Percentiles rank a stretch among this genome's conserved stretches.
phyloP scores from a whole-genome alignment of 2,329 filamentous ascomycete genomes.

The Penicillium sp. region DNA sequence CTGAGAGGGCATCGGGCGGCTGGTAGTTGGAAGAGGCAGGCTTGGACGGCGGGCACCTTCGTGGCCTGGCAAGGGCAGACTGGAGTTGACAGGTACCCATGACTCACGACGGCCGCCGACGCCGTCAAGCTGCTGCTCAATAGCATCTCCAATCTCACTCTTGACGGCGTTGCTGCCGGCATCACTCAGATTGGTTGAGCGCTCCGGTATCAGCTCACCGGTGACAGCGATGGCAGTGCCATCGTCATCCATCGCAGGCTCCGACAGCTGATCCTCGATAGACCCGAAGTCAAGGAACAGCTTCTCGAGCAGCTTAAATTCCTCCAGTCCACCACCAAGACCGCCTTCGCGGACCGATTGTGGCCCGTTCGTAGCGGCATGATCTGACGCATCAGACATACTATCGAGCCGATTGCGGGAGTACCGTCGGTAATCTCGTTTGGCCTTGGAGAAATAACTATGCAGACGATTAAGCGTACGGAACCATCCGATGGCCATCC shows the following conservation, averaged over 20 bases:
- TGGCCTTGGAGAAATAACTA: constrained; percentile 42
- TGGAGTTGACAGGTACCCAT: constrained; percentile 43
- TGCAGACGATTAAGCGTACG: constrained; percentile 44
- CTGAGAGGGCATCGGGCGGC: constrained; percentile 33
- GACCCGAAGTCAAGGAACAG: constrained; percentile 41
- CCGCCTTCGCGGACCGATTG: constrained; percentile 35
- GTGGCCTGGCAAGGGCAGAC: constrained; percentile 30
- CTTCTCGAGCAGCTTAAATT: constrained; percentile 44
- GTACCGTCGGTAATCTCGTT: constrained; percentile 37
- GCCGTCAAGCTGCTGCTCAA: constrained; percentile 32
- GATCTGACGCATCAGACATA: constrained; percentile 29
- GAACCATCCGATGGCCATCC: constrained; percentile 45
- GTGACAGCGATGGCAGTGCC: constrained; percentile 20
- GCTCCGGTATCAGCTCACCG: constrained; percentile 28
- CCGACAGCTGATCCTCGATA: constrained; percentile 40
- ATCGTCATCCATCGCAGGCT: constrained; percentile 36
- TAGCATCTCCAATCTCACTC: constrained; percentile 37
- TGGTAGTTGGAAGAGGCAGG: constrained; percentile 36
- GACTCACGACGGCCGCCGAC: constrained; percentile 39
- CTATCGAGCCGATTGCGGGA: constrained; percentile 33
- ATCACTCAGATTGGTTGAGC: constrained; percentile 37
- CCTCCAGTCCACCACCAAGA: constrained; percentile 35
- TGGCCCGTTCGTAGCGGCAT: constrained; percentile 27
- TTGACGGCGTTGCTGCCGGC: constrained; percentile 42
- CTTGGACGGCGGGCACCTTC: constrained; percentile 40